Evolutionary conservation across 208 protist genomes (phyloP).

Genomic region (Acanthamoeba rhysodes): DNA sequence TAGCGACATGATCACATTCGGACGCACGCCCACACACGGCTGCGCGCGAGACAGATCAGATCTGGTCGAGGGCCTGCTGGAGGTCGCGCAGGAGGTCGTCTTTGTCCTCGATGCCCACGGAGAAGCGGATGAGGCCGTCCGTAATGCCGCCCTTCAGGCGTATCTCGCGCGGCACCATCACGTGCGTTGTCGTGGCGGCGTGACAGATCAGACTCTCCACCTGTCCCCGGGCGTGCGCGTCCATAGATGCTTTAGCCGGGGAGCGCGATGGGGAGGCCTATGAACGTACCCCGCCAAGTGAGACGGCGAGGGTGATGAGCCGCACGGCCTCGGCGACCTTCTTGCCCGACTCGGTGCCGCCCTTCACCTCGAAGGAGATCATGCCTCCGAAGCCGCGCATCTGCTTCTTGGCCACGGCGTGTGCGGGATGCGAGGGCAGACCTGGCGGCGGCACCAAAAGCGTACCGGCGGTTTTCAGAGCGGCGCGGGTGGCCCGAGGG

Average conservation of each 20-base stretch:
- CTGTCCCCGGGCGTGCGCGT: not conserved
- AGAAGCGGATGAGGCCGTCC: conserved; percentile 93
- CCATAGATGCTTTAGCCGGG: not conserved
- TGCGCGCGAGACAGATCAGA: not conserved
- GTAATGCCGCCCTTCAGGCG: conserved; percentile 92
- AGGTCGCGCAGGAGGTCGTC: conserved; percentile 95
- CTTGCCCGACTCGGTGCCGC: conserved; percentile 78
- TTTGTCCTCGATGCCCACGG: conserved; percentile 95
- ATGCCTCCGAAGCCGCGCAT: conserved; percentile 91
- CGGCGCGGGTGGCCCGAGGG: too few relatives aligned
- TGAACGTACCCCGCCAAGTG: conserved; percentile 91
- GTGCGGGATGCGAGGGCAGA: conserved; percentile 93
- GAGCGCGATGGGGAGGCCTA: not conserved
- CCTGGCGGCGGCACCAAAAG: not conserved
- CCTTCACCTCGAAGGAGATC: conserved; percentile 89
- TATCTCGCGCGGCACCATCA: conserved; percentile 94
- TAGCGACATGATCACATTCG: too few relatives aligned
- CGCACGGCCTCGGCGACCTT: conserved; percentile 92
- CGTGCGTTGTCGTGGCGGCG: conserved; percentile 96
- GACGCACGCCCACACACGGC: too few relatives aligned
- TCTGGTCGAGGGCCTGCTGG: conserved; percentile 90
- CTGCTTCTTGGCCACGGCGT: conserved; percentile 89
- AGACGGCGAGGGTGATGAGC: conserved; percentile 95
- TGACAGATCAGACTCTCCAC: conserved; percentile 95
- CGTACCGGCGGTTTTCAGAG: not conserved